Percentiles rank a stretch among this genome's conserved stretches.
These are phyloP conservation scores for Phytophthora kernoviae DNA, from an alignment of 352 stramenopile species.

Conservation along the genomic window DNA sequence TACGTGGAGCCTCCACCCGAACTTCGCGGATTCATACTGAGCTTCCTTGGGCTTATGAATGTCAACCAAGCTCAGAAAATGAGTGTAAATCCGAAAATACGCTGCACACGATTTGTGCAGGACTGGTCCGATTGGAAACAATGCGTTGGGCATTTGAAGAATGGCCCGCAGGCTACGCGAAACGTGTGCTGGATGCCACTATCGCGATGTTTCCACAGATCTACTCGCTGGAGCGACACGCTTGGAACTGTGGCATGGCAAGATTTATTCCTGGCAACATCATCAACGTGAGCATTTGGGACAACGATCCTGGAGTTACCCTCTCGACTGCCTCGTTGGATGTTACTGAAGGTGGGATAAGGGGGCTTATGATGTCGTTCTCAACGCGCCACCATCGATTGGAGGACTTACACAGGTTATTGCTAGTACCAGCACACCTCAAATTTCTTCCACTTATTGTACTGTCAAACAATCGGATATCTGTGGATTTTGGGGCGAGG, in stretches of 20 bases:
- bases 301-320: conserved; percentile 78
- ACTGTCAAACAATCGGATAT: conserved; percentile 29
- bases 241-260: conserved; percentile 72
- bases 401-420: conserved; percentile 12
- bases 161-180: conserved; percentile 59
- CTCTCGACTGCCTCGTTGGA: conserved; percentile 43
- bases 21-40: conserved; percentile 61
- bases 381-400: conserved; percentile 60
- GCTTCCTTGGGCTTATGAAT: conserved; percentile 71
- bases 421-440: conserved; percentile 1
- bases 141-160: conserved; percentile 62
- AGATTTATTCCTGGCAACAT: conserved; percentile 43
- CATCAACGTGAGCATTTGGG: conserved; percentile 73
- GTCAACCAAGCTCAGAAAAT: conserved; percentile 50
- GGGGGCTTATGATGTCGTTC: conserved; percentile 57
- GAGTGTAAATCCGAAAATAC: conserved; percentile 40
- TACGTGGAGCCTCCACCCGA: conserved; percentile 48
- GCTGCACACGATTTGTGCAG: conserved; percentile 54
- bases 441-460: conserved; percentile 37
- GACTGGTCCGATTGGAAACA: conserved; percentile 58
- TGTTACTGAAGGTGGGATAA: conserved; percentile 37
- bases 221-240: conserved; percentile 47
- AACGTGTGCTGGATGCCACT: conserved; percentile 43
- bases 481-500: conserved; percentile 49
- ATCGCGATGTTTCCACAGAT: conserved; percentile 57